A percentile compares a stretch with the other conserved stretches of the same genome.
phyloP scores from a whole-genome alignment of 139 green algal species.

The Tetradesmus lagerheimii region DNA sequence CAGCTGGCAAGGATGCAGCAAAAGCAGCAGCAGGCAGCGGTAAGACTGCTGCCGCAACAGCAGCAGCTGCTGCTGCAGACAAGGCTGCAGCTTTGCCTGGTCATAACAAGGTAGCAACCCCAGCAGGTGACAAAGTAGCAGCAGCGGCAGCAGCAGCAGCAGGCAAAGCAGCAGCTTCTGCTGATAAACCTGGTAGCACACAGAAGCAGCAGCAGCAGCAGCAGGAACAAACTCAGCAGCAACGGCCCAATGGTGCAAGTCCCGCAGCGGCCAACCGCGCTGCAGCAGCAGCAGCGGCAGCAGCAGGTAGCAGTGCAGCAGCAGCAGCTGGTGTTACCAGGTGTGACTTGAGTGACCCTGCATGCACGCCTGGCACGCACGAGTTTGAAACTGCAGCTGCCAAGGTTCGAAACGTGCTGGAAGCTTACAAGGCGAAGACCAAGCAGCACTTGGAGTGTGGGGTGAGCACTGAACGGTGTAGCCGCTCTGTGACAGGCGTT shows the following conservation, averaged over 20 bases:
- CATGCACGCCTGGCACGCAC: conserved; percentile 1
- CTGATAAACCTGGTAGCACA: not conserved
- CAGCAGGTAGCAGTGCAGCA: not conserved
- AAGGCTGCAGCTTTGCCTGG: not conserved
- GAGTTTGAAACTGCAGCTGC: conserved; percentile 26
- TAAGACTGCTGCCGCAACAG: not conserved
- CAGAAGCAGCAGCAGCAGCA: not conserved
- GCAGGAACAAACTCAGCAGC: not conserved
- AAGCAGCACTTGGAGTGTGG: not conserved
- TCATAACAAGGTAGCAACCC: not conserved
- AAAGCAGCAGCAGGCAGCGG: not conserved
- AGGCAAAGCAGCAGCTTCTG: not conserved
- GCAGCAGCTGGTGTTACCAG: not conserved
- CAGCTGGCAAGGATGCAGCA: not conserved
- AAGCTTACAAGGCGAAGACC: not conserved
- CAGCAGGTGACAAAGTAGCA: not conserved
- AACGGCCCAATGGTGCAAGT: not conserved
- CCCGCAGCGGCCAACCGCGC: not conserved
- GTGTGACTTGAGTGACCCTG: not conserved
- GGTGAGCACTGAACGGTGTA: not conserved
- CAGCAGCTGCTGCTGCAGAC: not conserved
- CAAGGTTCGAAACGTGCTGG: not conserved
- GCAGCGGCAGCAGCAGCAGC: conserved; percentile 10
- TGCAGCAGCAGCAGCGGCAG: not conserved
- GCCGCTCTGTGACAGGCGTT: too few relatives aligned